These are phyloP conservation scores for Drechmeria coniospora DNA, from an alignment of 2,329 filamentous ascomycete species.

Conservation along the genomic window DNA sequence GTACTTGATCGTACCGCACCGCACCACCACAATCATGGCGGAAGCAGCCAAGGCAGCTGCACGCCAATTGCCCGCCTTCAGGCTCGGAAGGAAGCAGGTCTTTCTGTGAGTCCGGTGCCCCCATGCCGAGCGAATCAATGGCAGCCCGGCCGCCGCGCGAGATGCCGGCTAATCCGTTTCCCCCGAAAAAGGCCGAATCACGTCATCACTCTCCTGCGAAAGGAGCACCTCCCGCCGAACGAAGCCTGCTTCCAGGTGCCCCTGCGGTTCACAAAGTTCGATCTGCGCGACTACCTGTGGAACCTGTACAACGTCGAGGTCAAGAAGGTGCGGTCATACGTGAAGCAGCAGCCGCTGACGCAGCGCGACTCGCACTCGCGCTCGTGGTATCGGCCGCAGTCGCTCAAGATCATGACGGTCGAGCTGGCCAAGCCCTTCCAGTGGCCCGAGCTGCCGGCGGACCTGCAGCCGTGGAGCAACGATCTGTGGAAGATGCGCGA, in stretches of 20 bases:
- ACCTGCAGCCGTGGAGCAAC: conserved; percentile 49
- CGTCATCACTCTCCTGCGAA: conserved; percentile 61
- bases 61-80: conserved; percentile 27
- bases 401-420: conserved; percentile 86
- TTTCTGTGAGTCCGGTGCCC: conserved; percentile 30
- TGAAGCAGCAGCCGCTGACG: conserved; percentile 48
- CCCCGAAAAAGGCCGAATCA: conserved; percentile 84
- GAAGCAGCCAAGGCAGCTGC: conserved; percentile 21
- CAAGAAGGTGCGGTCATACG: conserved; percentile 57
- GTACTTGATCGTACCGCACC: no score
- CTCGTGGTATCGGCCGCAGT: conserved; percentile 52
- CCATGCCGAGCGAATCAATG: no score
- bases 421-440: conserved; percentile 78
- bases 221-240: conserved; percentile 55
- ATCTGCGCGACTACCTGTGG: conserved; percentile 87
- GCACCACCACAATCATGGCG: conserved; percentile 19
- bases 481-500: conserved; percentile 38
- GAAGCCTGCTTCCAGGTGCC: conserved; percentile 86
- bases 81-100: conserved; percentile 36
- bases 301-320: conserved; percentile 68
- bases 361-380: conserved; percentile 32
- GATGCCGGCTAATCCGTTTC: no score
- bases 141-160: no score
- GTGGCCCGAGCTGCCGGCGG: conserved; percentile 59
- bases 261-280: conserved; percentile 86